Percentiles rank a stretch among this genome's conserved stretches.
Evolutionary conservation across 2,329 filamentous ascomycete species (phyloP).

Genomic region (Nothophaeocryptopus gaeumannii): DNA sequence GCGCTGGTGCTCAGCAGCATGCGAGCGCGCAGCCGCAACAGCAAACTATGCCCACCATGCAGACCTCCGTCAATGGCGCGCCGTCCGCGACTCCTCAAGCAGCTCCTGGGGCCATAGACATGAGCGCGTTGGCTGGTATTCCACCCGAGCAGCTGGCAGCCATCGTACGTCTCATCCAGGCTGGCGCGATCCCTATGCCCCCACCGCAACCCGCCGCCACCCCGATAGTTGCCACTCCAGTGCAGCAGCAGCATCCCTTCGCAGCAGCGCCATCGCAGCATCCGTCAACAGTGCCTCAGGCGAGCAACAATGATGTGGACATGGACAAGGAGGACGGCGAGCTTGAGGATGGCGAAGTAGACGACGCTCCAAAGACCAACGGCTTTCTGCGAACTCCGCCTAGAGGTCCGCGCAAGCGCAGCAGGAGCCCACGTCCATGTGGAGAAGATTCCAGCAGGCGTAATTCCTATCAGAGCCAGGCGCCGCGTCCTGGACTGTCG

Average conservation of each 20-base stretch:
- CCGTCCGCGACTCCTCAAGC: constrained; percentile 7
- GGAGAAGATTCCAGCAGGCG: constrained; percentile 9
- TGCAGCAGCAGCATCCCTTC: no score
- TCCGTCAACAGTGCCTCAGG: neutral
- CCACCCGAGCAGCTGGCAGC: constrained; percentile 29
- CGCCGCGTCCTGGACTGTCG: neutral
- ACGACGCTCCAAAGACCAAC: constrained; percentile 12
- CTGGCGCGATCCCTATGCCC: constrained; percentile 25
- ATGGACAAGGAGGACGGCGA: constrained; percentile 70
- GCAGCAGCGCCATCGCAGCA: neutral
- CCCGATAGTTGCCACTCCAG: neutral
- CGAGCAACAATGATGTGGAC: constrained; percentile 27
- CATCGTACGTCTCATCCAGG: constrained; percentile 28
- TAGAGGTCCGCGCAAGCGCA: constrained; percentile 28
- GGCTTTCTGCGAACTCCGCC: constrained; percentile 30
- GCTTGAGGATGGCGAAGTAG: constrained; percentile 66
- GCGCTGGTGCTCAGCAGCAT: constrained; percentile 1
- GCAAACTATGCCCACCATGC: constrained; percentile 1
- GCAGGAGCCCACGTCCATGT: constrained; percentile 11
- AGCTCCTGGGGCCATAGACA: constrained; percentile 15
- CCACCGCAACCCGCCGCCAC: constrained; percentile 11
- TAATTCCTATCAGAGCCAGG: constrained; percentile 13
- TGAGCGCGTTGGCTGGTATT: constrained; percentile 24
- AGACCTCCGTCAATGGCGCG: constrained; percentile 11
- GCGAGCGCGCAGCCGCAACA: constrained; percentile 6